Base-by-base conservation (phyloP, 2,329 filamentous ascomycete genomes). In the Hypoxylon rubiginosum region DNA sequence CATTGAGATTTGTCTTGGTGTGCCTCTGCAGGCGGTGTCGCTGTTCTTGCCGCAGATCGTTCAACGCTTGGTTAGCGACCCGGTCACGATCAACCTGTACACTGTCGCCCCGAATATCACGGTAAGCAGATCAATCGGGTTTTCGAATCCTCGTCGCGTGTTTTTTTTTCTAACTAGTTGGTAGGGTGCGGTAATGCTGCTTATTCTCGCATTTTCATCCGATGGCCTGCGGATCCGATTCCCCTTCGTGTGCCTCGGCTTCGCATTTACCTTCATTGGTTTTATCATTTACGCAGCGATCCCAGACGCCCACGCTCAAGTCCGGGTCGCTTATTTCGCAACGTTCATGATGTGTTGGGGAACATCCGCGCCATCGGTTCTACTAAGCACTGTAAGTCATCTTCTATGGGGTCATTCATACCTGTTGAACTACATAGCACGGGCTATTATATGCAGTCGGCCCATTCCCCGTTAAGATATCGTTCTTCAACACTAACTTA, bases 291-390 rank as follows among this genome's bases (percentile, higher is more conserved):
- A 91, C 71, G 90, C 91, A 0, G 84, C 89, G 19, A 90, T 95
- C 62, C 80, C 87, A 28, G 84, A 90, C 70, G 88, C 93, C 15
- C 77, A 86, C 39, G 72, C 81, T 3, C 81, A 91, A 41, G 76
- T 91, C n/a, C 83, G 85, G 3, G 82, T 93, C 1, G 91, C 91
- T 0, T 94, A 94, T 74, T 93, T 89, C 69, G 90, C 91, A 4
- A 89, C 86, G 58, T 94, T 94, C 77, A 91, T 94, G 90, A 93
- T 94, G 90, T 91, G 89, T 10, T 93, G 91, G 89, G 92, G 92
- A 15, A 93, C 91, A 0, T 90, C 88, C 0, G 91, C 91, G 0
- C 91, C 92, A 0, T 91, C 88, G 0, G 91, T 94, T 8, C 82
- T 94, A 11, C 82, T 90, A 15, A 77, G 76, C 54, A 78, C 77